phyloP scores from a whole-genome alignment of 371 early-diverging fungal species.

The Saksenaea oblongispora region DNA sequence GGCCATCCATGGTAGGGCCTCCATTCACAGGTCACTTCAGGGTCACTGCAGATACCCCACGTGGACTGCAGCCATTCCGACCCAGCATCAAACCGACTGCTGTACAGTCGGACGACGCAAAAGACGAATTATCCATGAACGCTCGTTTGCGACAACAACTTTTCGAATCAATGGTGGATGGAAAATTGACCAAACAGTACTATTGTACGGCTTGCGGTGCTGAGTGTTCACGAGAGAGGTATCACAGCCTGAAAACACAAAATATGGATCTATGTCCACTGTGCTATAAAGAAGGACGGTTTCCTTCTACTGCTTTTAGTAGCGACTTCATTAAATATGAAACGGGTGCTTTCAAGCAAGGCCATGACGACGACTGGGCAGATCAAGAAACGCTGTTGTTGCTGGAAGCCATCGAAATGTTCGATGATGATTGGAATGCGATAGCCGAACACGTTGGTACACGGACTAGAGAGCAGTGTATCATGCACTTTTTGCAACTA shows the following conservation, averaged over 20 bases:
- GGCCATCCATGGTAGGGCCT: conserved; percentile 93
- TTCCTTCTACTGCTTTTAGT: conserved; percentile 81
- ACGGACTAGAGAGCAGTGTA: conserved; percentile 91
- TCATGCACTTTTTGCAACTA: conserved; percentile 92
- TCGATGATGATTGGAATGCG: conserved; percentile 95
- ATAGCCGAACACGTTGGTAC: conserved; percentile 96
- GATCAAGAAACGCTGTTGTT: conserved; percentile 94
- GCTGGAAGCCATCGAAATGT: conserved; percentile 95
- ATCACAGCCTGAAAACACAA: conserved; percentile 81
- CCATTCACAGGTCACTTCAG: conserved; percentile 96
- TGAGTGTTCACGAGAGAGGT: conserved; percentile 80
- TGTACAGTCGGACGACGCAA: conserved; percentile 6
- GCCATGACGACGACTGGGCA: conserved; percentile 78
- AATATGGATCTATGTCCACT: conserved; percentile 84
- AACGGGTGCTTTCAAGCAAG: conserved; percentile 47
- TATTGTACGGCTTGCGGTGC: conserved; percentile 90
- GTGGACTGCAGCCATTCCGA: conserved; percentile 86
- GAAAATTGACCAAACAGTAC: conserved; percentile 43
- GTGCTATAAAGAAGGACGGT: conserved; percentile 94
- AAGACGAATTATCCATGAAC: conserved; percentile 28
- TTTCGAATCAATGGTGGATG: conserved; percentile 46
- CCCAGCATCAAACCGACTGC: conserved; percentile 52
- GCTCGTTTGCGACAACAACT: conserved; percentile 60
- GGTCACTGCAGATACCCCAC: conserved; percentile 94
- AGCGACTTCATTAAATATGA: conserved; percentile 88